Base-by-base conservation (phyloP, 768 basidiomycete species). In the Boletus edulis region DNA sequence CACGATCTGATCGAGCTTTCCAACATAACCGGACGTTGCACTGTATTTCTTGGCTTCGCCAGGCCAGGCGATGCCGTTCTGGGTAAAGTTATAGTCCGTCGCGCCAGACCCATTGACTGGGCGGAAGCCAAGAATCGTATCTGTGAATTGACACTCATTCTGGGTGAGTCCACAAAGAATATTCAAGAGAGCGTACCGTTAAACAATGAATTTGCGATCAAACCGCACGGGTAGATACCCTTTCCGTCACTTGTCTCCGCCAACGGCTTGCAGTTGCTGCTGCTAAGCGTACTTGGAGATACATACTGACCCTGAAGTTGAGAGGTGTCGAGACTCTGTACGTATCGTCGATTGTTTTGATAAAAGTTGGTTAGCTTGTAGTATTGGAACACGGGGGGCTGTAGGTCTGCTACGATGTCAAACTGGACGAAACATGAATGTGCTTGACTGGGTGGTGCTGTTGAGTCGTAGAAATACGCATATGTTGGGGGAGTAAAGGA, bases 291-390 rank as follows among this genome's bases (percentile, higher is more conserved):
- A 22, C 52, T 64, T 15, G 70, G 49, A 46, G 74, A 79, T 41
- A 84, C 82, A 48, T 69, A 71, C 34, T 87, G 76, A 43, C 97
- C 97, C 68, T 84, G 83, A 51, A 99, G 80, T 70, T 99, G 97
- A 61, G 87, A 78, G 13, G 87, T 79, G 67, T 94, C 83, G 41
- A 91, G 74, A 68, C 91, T 94, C 77, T 94, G 89, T 52, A 98
- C 97, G 67, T 98, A 99, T 67, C 97, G 84, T 34, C 97, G 87
- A 70, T 99, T 97, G 72, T 99, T 99, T 79, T 99, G 96, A 76
- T 84, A 98, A 76, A 95, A 96, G 76, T 94, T 94, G 46, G 91
- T 93, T 68, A 92, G 81, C 74, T 93, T 94, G 82, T 98, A 99
- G 77, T 99, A 99, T 61, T 98, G 78, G 64, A 99, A 84, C 13